Base-by-base conservation (phyloP, 352 stramenopile species). In the Pythium aquatile region DNA sequence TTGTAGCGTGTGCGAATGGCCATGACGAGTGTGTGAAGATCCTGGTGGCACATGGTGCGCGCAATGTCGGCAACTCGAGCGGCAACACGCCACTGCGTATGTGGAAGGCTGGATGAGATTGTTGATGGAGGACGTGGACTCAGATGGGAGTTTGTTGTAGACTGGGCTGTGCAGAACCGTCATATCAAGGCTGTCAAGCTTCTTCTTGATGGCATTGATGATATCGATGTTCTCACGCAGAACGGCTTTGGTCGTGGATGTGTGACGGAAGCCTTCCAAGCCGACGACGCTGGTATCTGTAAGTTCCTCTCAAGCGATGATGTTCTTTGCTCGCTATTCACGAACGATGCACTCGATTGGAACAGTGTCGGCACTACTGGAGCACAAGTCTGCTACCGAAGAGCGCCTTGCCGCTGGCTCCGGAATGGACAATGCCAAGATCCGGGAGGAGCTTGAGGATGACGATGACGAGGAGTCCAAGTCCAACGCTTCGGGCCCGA, bases 121-220 rank as follows among this genome's bases (percentile, higher is more conserved):
- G 32, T 26, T 6, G 30, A n/a, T 17, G 56, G 28, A 26, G 14
- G 10, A 17, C 8, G 24, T 47, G 51, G 28, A 24, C 42, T 54
- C 16, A 54, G 42, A 17, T 26, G 30, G 26, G 28, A 53, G 29
- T n/a, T 24, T 24, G 20, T 24, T 63, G 46, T 60, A 91, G 87
- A 96, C 58, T 96, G 87, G 87, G 84, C 87, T 1, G 84, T 96
- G 55, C 87, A 94, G 68, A 96, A 96, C 69, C 89, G 85, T 24
- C 87, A 94, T 66, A 65, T 91, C n/a, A 76, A 77, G 53, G 77
- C 90, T 7, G 83, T 94, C 28, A 93, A 92, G 72, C 30, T 87
- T 16, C 56, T 96, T 32, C 70, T 96, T 17, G 72, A 87, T 5
- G 70, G 74, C 8, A 76, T 93, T 10, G 32, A 72, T 3, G 81